A percentile compares a stretch with the other conserved stretches of the same genome.
These are phyloP conservation scores for Mucor velutinosus DNA, from an alignment of 371 early-diverging fungal genomes.

Conservation along the genomic window DNA sequence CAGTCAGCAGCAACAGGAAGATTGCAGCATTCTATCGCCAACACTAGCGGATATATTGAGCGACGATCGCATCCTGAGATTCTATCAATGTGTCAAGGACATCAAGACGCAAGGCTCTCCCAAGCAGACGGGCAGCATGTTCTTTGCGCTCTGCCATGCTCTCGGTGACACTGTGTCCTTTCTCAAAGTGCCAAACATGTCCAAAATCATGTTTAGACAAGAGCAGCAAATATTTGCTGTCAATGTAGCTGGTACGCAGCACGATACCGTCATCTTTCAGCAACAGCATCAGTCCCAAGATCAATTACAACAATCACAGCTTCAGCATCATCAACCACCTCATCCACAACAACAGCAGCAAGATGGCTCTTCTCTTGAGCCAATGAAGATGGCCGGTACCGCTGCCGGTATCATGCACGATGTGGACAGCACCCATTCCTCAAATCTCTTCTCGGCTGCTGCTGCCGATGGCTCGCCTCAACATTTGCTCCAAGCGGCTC, in stretches of 20 bases:
- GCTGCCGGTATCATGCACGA: constrained; percentile 21
- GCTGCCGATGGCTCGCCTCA: constrained; percentile 40
- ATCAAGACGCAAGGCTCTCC: constrained; percentile 50
- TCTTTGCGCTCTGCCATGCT: constrained; percentile 54
- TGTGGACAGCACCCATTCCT: constrained; percentile 18
- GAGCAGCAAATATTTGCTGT: constrained; percentile 51
- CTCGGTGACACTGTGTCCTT: constrained; percentile 46
- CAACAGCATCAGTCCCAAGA: constrained; percentile 2
- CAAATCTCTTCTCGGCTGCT: constrained; percentile 28
- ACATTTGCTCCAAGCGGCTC: constrained; percentile 48
- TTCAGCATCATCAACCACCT: neutral
- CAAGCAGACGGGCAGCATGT: constrained; percentile 50
- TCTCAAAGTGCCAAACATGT: constrained; percentile 49
- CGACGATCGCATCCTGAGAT: constrained; percentile 47
- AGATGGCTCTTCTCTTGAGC: constrained; percentile 5
- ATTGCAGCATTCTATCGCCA: constrained; percentile 45
- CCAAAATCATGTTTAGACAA: constrained; percentile 54
- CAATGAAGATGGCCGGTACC: constrained; percentile 22
- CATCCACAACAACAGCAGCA: neutral
- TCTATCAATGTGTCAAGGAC: constrained; percentile 56
- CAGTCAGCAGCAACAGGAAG: constrained; percentile 21
- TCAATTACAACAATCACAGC: neutral
- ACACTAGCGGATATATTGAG: constrained; percentile 50
- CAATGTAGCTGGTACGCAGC: constrained; percentile 47
- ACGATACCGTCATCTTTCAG: constrained; percentile 32